Conservation (phyloP, 1,284 basidiomycete genomes). For the Peniophora sp. region DNA sequence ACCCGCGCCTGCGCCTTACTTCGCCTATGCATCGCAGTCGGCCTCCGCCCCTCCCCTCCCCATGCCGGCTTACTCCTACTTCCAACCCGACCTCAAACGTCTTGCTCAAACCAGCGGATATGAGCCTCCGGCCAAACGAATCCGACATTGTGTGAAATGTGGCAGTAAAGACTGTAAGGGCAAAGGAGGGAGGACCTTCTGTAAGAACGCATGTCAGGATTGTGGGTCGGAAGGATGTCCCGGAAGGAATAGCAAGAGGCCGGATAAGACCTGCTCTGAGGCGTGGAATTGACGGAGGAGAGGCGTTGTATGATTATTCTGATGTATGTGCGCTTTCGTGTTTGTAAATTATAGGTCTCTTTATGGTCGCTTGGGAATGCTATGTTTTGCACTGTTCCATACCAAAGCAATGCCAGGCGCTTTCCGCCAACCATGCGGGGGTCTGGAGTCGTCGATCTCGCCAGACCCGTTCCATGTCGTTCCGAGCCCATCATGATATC, state of each 20-base stretch:
- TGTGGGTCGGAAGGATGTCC: constrained; percentile 66
- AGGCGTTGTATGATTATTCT: too few relatives aligned
- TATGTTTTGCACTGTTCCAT: too few relatives aligned
- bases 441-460: too few relatives aligned
- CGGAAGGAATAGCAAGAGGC: constrained; percentile 64
- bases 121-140: constrained; percentile 34
- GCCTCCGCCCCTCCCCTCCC: too few relatives aligned
- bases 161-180: constrained; percentile 71
- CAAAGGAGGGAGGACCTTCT: constrained; percentile 64
- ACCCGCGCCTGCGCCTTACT: constrained; percentile 16
- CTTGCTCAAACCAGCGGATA: constrained; percentile 2
- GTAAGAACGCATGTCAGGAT: constrained; percentile 63
- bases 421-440: too few relatives aligned
- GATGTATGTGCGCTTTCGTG: too few relatives aligned
- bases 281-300: constrained; percentile 40
- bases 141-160: constrained; percentile 59
- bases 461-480: too few relatives aligned
- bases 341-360: too few relatives aligned
- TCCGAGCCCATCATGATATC: too few relatives aligned
- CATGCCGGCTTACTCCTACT: constrained; percentile 12
- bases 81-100: constrained; percentile 9
- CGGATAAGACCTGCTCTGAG: constrained; percentile 61
- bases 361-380: too few relatives aligned
- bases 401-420: too few relatives aligned
- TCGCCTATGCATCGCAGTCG: constrained; percentile 22